phyloP scores from a whole-genome alignment of 1,284 basidiomycete genomes.

The Ustilago vetiveriae region DNA sequence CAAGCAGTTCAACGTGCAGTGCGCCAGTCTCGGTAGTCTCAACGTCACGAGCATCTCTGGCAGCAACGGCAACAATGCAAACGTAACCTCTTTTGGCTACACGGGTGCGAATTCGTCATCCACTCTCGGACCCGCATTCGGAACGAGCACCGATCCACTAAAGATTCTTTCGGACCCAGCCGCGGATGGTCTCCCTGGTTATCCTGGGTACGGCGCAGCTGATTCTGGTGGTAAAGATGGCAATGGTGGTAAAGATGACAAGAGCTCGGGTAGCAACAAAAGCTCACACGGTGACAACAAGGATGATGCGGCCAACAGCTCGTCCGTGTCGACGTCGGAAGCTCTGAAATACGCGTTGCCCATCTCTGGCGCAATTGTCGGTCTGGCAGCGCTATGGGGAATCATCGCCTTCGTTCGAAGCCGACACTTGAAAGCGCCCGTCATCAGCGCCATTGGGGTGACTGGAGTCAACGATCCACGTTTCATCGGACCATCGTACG shows the following conservation, averaged over 20 bases:
- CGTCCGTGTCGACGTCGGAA: slow-evolving; percentile 1
- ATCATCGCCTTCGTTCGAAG: slow-evolving; percentile 16
- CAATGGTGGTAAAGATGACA: slow-evolving; percentile 27
- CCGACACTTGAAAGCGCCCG: slow-evolving; percentile 16
- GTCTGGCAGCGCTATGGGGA: slow-evolving; percentile 28
- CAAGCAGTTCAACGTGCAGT: slow-evolving; percentile 46
- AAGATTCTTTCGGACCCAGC: slow-evolving; percentile 25
- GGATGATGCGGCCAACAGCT: slow-evolving; percentile 5
- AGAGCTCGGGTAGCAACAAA: slow-evolving; percentile 9
- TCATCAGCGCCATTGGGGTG: slow-evolving; percentile 30
- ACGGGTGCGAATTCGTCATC: slow-evolving; percentile 43
- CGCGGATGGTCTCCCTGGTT: slow-evolving; percentile 31
- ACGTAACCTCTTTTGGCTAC: slow-evolving; percentile 58
- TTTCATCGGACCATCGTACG: slow-evolving; percentile 11
- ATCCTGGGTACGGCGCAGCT: slow-evolving; percentile 20
- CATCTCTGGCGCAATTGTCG: slow-evolving; percentile 33
- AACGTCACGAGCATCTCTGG: slow-evolving; percentile 20
- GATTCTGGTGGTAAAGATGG: slow-evolving; percentile 6
- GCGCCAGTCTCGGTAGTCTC: slow-evolving; percentile 26
- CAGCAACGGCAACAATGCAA: slow-evolving; percentile 11
- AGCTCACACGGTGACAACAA: slow-evolving; percentile 7
- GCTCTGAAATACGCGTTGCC: slow-evolving; percentile 43
- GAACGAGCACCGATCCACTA: slow-evolving; percentile 21
- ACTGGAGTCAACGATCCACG: slow-evolving; percentile 32
- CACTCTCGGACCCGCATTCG: slow-evolving; percentile 42